phyloP scores from a whole-genome alignment of 2,329 filamentous ascomycete genomes.

The Tolypocladium nubicola region DNA sequence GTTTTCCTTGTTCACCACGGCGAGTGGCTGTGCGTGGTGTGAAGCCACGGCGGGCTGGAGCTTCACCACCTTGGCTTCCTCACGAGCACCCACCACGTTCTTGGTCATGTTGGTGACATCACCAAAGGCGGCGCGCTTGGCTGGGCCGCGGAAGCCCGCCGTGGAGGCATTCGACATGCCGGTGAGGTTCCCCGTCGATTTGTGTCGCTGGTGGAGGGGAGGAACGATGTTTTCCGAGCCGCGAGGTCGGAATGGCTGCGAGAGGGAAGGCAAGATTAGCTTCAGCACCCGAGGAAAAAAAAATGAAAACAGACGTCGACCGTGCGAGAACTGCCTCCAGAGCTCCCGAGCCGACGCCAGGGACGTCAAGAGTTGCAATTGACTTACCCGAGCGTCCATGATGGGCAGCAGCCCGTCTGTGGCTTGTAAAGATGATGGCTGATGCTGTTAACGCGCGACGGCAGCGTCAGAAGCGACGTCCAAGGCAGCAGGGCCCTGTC shows the following conservation, averaged over 20 bases:
- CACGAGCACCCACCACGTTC: constrained; percentile 16
- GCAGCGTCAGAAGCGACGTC: constrained; percentile 2
- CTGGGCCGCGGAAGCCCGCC: constrained; percentile 28
- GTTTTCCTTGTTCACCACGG: constrained; percentile 35
- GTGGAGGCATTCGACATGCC: constrained; percentile 13
- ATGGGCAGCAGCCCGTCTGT: constrained; percentile 8
- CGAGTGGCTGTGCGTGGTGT: constrained; percentile 13
- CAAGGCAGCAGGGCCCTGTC: constrained; percentile 3
- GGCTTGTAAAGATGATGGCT: constrained; percentile 6
- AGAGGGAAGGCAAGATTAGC: not conserved
- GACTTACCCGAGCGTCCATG: constrained; percentile 26
- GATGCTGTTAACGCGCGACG: constrained; percentile 12
- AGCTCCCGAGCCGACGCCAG: not conserved
- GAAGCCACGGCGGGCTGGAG: constrained; percentile 11
- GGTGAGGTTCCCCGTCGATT: constrained; percentile 57
- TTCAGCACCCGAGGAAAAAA: not conserved
- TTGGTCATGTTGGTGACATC: constrained; percentile 66
- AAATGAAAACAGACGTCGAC: not conserved
- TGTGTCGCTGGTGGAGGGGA: constrained; percentile 66
- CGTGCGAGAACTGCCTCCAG: not conserved
- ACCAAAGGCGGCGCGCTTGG: constrained; percentile 70
- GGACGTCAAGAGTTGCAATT: not conserved
- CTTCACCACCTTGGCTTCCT: constrained; percentile 26
- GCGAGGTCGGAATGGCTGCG: constrained; percentile 28
- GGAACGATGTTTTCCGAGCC: constrained; percentile 44